Percentiles rank a stretch among this genome's conserved stretches.
Conservation (phyloP, 164 flowering plant species). For the Litsea cubeba region DNA sequence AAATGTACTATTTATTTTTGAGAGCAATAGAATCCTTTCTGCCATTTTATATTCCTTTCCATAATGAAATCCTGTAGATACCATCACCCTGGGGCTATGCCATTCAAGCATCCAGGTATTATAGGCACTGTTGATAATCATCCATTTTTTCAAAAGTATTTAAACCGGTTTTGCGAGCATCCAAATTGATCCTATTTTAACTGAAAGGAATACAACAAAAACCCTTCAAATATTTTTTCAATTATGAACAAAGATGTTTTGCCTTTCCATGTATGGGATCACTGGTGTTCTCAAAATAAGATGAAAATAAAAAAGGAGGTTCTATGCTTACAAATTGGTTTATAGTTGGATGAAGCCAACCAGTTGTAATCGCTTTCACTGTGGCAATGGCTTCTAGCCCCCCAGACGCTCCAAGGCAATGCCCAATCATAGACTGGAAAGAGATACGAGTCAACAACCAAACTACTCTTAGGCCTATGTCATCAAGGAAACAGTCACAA, state of each 20-base stretch:
- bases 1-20: background rate
- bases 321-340: constrained; percentile 72
- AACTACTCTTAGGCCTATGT: background rate
- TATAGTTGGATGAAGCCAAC: constrained; percentile 90
- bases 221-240: background rate
- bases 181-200: too few relatives aligned
- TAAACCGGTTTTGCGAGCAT: background rate
- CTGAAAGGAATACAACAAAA: background rate
- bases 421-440: constrained; percentile 92
- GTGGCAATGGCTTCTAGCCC: constrained; percentile 95
- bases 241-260: background rate
- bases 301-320: background rate
- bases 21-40: too few relatives aligned
- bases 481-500: background rate
- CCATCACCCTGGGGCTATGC: background rate
- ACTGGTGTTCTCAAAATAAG: background rate
- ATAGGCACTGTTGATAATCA: background rate
- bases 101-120: background rate
- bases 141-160: background rate
- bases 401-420: constrained; percentile 94
- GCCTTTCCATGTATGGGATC: background rate
- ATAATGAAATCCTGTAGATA: too few relatives aligned
- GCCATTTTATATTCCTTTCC: too few relatives aligned
- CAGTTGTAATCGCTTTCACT: constrained; percentile 74
- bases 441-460: constrained; percentile 1